Evolutionary conservation across 495 filamentous ascomycete species (phyloP).

Genomic region (Aspergillus sclerotiicarbonarius): DNA sequence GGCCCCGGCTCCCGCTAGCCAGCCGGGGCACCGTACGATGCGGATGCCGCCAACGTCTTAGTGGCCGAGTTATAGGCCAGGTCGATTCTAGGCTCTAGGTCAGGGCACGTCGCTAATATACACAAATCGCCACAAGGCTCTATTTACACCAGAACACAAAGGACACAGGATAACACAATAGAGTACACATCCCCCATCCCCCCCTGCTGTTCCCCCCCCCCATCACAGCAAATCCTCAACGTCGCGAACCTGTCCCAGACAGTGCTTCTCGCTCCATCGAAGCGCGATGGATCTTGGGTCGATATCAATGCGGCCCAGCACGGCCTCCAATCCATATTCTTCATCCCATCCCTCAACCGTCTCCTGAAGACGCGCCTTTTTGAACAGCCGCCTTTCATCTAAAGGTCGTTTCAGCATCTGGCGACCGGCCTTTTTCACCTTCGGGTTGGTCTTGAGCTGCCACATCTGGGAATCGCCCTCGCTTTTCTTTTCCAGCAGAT

Average conservation of each 20-base stretch:
- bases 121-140: no score
- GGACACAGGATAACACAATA: no score
- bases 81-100: no score
- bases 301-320: conserved; percentile 18
- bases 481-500: conserved; percentile 26
- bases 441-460: conserved; percentile 10
- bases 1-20: not conserved
- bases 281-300: conserved; percentile 9
- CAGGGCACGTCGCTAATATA: no score
- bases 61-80: no score
- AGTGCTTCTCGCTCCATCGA: conserved; percentile 18
- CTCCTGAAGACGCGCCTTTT: conserved; percentile 8
- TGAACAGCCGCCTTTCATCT: conserved; percentile 15
- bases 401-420: conserved; percentile 15
- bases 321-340: conserved; percentile 28
- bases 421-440: conserved; percentile 13
- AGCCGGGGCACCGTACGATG: conserved; percentile 14
- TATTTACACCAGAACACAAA: no score
- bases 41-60: no score
- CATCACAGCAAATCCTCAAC: not conserved
- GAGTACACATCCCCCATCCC: not conserved
- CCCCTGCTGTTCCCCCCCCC: not conserved
- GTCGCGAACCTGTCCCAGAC: not conserved
- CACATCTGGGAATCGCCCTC: conserved; percentile 18
- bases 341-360: conserved; percentile 28